phyloP scores from a whole-genome alignment of 2,329 filamentous ascomycete genomes.

The Botrytis pseudocinerea region DNA sequence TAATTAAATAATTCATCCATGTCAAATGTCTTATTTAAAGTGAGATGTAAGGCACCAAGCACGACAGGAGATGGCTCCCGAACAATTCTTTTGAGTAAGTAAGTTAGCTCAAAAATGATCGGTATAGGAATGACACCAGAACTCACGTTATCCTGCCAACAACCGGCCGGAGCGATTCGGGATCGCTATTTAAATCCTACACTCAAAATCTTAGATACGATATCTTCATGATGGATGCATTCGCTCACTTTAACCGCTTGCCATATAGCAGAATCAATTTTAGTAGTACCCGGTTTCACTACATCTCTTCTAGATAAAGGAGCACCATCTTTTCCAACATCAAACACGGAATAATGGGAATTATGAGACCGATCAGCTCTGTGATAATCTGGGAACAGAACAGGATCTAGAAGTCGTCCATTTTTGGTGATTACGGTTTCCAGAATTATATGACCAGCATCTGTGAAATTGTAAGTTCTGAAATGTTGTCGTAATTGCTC shows the following conservation, averaged over 20 bases:
- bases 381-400: conserved; percentile 31
- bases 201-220: conserved; percentile 11
- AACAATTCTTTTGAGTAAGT: conserved; percentile 44
- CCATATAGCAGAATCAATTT: conserved; percentile 37
- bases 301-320: conserved; percentile 32
- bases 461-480: conserved; percentile 46
- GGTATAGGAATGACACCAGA: not conserved
- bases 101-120: not conserved
- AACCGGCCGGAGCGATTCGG: conserved; percentile 26
- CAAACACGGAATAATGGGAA: conserved; percentile 37
- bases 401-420: conserved; percentile 30
- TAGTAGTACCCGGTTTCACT: conserved; percentile 28
- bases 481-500: conserved; percentile 49
- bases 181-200: conserved; percentile 34
- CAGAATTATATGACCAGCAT: conserved; percentile 45
- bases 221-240: not conserved
- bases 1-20: conserved; percentile 61
- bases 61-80: conserved; percentile 61
- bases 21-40: conserved; percentile 58
- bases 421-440: conserved; percentile 35
- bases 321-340: conserved; percentile 35
- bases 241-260: conserved; percentile 31
- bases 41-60: conserved; percentile 59
- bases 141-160: conserved; percentile 35
- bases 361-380: conserved; percentile 32